Base-by-base conservation (phyloP, 139 green algal genomes). In the Chlorella sp. region DNA sequence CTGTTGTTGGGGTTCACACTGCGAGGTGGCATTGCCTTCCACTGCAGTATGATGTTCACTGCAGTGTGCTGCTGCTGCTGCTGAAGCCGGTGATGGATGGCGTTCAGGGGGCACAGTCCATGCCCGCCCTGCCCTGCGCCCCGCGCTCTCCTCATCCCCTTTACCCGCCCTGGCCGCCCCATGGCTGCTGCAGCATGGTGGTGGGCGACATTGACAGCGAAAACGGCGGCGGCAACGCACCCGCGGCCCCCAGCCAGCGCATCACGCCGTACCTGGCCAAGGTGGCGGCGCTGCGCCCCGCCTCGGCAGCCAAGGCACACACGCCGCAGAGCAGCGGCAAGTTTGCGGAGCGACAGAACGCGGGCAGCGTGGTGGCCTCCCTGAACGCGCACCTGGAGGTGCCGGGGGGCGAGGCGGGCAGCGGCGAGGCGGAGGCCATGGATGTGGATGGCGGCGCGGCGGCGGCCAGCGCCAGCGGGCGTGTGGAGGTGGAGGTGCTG, bases 221-320 rank as follows among this genome's bases (percentile, higher is more conserved):
- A 32, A 76, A 84, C 9, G 76, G 34, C 76, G 58, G 34, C 38
- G 43, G n/a, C 58, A 58, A 38, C 58, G 40, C 54, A 3, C 41
- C 54, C 13, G 38, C 70, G 62, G 77, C 54, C 43, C 14, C 84
- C 78, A 85, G 69, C 67, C 77, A 85, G 48, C 62, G 73, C 24
- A 90, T 90, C 75, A 87, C 73, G 24, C 86, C 86, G 30, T 90
- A 88, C 65, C 43, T 90, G 32, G 65, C 60, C 17, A 81, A 79
- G 28, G 34, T 68, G 30, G 76, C 64, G 62, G 20, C 65, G 9
- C 62, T 43, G 69, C 40, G 64, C 1, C 64, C 62, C 34, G 44
- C 44, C 13, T 34, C 51, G 1, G 73, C 80, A 1, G 36, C 36
- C 73, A 80, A 82, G 73, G 3, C 56, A 0, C 64, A 72, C 76